Percentiles rank a stretch among this genome's conserved stretches.
phyloP scores from a whole-genome alignment of 129 eudicot species.

The Centaurea solstitialis region DNA sequence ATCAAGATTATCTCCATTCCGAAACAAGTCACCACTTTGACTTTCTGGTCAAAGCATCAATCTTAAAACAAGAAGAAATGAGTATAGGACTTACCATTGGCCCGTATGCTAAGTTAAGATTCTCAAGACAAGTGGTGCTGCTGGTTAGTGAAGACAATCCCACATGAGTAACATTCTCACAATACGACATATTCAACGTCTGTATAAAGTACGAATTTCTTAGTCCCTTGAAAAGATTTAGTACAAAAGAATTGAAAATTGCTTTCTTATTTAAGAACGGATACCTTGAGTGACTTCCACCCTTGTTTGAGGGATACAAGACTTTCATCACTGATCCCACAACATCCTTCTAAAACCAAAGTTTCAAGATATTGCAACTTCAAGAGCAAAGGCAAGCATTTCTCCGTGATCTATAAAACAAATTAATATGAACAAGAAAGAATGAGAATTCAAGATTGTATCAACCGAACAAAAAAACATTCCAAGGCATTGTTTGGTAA shows the following conservation, averaged over 20 bases:
- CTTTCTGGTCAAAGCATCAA: not conserved
- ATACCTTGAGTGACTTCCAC: constrained; percentile 80
- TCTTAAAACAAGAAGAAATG: not conserved
- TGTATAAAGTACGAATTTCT: constrained; percentile 26
- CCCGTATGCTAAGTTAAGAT: constrained; percentile 77
- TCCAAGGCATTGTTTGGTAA: no score
- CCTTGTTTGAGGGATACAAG: constrained; percentile 67
- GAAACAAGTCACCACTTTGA: not conserved
- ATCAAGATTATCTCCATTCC: not conserved
- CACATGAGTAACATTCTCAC: constrained; percentile 67
- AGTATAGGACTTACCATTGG: constrained; percentile 57
- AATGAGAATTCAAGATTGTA: constrained; percentile 20
- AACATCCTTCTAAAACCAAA: constrained; percentile 87
- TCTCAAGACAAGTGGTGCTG: constrained; percentile 49
- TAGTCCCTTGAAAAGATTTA: constrained; percentile 14
- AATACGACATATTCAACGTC: constrained; percentile 82
- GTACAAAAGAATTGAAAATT: not conserved
- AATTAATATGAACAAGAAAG: constrained; percentile 16
- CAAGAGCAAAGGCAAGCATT: constrained; percentile 69
- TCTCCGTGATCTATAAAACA: constrained; percentile 63
- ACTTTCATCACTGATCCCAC: constrained; percentile 77
- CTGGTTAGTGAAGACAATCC: constrained; percentile 75
- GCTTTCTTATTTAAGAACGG: not conserved
- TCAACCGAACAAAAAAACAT: not conserved
- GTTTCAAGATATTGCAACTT: constrained; percentile 73